Conservation (phyloP, 805 yeast genomes). For the Peterozyma xylosa region DNA sequence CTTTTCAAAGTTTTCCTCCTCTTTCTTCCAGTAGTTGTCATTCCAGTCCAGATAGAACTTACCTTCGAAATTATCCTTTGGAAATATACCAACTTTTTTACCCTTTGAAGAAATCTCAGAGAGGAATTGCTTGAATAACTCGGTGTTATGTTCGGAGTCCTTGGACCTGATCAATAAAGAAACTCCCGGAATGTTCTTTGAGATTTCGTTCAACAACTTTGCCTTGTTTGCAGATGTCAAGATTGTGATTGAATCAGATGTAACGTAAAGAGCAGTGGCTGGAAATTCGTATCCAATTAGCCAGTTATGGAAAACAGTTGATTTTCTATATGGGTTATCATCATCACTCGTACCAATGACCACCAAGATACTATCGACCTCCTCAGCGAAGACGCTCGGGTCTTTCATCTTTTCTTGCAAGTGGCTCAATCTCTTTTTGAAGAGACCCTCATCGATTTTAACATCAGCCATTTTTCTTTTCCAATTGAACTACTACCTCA, state of each 20-base stretch:
- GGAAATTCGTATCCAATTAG: conserved; percentile 91
- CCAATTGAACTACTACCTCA: too few species aligned
- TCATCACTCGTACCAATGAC: conserved; percentile 83
- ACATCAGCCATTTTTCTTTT: conserved; percentile 44
- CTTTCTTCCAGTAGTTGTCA: conserved; percentile 26
- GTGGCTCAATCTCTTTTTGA: conserved; percentile 44
- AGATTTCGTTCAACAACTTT: conserved; percentile 59
- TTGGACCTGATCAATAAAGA: conserved; percentile 72
- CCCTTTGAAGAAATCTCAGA: conserved; percentile 35
- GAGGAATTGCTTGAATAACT: conserved; percentile 53
- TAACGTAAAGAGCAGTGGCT: conserved; percentile 70
- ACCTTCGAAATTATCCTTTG: conserved; percentile 76
- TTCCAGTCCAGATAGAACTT: conserved; percentile 80
- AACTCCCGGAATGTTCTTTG: conserved; percentile 32
- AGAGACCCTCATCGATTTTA: conserved; percentile 41
- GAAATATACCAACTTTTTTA: conserved; percentile 52
- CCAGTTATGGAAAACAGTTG: conserved; percentile 86
- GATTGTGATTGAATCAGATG: conserved; percentile 50
- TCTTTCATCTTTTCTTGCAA: conserved; percentile 26
- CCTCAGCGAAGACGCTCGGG: conserved; percentile 25
- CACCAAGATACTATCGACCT: conserved; percentile 47
- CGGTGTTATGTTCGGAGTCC: conserved; percentile 69
- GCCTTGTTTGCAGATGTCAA: conserved; percentile 83
- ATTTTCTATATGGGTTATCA: conserved; percentile 83
- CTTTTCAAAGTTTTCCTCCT: conserved; percentile 30